Evolutionary conservation across 2,329 filamentous ascomycete species (phyloP), one percentile per base, ranked within the genome.

Genomic region (Penicillium sp.): DNA sequence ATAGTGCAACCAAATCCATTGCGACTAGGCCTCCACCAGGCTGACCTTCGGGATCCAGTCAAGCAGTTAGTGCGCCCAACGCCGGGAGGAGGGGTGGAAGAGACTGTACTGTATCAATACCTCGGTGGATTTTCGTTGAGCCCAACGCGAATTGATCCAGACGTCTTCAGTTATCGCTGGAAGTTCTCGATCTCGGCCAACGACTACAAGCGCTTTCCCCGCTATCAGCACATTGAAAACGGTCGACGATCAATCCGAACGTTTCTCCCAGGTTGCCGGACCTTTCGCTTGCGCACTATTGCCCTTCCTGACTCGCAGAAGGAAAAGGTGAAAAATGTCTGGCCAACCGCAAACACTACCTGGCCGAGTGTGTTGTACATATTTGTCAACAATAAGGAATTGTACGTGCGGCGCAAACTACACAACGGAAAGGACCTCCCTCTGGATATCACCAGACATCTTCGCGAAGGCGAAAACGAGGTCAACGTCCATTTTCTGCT

Each of bases 341-440:
- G 92, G 91, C 79, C 83, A 6, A 79, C 81, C 1, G 73, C 79
- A n/a, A 84, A 89, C 36, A 89, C 84, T 6, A 70, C 74, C 22
- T 97, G 92, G 92, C 91, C 92, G 0, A 79, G 83, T 37, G 83
- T 85, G 52, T 80, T 92, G 0, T 91, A 88, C 60, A 81, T 94
- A 60, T 80, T 83, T 16, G 73, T 96, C 60, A 96, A 96, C 66
- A 79, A 74, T 0, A 69, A 75, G 0, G 78, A 86, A 11, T 72
- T 91, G 16, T 78, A 80, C 24, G 72, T 86, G 10, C 84, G 89
- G 41, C 84, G 89, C 31, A 91, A 90, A 66, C 73, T 85, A 1
- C 88, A 95, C 61, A 84, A 93, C 68, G 88, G 87, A 11, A 90
- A 88, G 65, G 90, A 96, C 66, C 74, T 92, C 9, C 88, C 93